These are phyloP conservation scores for Phytophthora sojae DNA, from an alignment of 352 stramenopile genomes.

Conservation along the genomic window DNA sequence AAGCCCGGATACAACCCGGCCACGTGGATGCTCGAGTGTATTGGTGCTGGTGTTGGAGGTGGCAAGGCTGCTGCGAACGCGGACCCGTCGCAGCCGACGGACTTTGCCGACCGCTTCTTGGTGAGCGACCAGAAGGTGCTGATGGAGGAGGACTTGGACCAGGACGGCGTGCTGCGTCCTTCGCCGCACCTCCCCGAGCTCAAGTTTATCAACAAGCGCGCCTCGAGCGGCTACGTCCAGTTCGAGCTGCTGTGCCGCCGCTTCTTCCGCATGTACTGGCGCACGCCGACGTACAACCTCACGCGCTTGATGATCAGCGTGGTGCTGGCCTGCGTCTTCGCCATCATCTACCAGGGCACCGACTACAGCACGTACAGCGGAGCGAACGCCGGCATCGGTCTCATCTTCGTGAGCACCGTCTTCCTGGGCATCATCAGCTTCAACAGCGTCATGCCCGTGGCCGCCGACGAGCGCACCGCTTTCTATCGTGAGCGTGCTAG, in stretches of 20 bases:
- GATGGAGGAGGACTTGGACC: no score
- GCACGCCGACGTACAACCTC: conserved; percentile 74
- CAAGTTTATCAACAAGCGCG: no score
- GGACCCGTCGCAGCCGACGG: no score
- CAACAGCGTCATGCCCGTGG: conserved; percentile 33
- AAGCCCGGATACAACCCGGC: no score
- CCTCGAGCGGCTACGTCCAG: no score
- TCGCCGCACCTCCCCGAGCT: no score
- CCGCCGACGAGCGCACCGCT: conserved; percentile 31
- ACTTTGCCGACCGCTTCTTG: no score
- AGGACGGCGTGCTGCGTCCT: no score
- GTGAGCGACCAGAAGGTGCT: no score
- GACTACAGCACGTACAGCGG: conserved; percentile 47
- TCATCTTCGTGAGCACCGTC: conserved; percentile 87
- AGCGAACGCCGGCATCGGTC: conserved; percentile 63
- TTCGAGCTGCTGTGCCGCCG: conserved; percentile 42
- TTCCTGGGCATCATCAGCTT: conserved; percentile 65
- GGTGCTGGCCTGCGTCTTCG: not conserved
- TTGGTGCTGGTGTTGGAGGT: no score
- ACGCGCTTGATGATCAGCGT: conserved; percentile 30
- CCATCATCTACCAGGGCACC: not conserved
- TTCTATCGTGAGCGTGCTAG: conserved; percentile 63
- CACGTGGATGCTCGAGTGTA: no score
- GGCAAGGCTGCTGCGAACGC: no score
- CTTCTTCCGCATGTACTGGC: conserved; percentile 40